A percentile compares a stretch with the other conserved stretches of the same genome.
These are phyloP conservation scores for Parastagonospora nodorum DNA, from an alignment of 2,329 filamentous ascomycete genomes.

Conservation along the genomic window DNA sequence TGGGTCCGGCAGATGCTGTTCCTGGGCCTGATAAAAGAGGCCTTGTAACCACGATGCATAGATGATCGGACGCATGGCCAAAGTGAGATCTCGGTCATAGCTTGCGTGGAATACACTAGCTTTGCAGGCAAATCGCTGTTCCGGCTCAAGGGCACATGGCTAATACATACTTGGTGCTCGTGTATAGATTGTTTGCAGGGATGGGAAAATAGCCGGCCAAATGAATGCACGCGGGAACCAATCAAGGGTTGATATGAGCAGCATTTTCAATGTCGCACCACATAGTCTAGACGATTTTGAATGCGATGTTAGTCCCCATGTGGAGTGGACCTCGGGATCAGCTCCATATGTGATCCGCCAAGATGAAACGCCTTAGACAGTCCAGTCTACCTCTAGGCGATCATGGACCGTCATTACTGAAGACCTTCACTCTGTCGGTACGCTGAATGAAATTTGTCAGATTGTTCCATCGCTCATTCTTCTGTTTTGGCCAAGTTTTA, in stretches of 20 bases:
- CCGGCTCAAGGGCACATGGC: not conserved
- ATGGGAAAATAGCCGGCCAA: not conserved
- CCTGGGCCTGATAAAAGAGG: not conserved
- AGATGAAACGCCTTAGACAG: no score
- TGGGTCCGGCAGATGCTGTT: conserved; percentile 1
- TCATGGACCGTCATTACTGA: no score
- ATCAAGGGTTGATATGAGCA: not conserved
- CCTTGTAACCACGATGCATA: not conserved
- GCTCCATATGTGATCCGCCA: no score
- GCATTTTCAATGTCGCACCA: not conserved
- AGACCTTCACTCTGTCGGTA: no score
- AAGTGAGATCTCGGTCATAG: not conserved
- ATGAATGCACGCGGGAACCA: not conserved
- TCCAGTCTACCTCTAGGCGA: no score
- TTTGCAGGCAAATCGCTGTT: not conserved
- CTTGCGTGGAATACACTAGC: conserved; percentile 1
- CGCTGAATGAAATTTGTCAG: no score
- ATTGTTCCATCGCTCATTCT: no score
- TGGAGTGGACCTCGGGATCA: no score
- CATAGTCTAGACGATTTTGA: not conserved
- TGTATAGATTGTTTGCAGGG: not conserved
- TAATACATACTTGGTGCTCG: not conserved
- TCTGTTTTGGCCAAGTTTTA: no score
- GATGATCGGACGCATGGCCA: conserved; percentile 1
- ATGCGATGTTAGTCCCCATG: no score